Base-by-base conservation (phyloP, 768 basidiomycete species). In the Xerocomellus amylosporus region DNA sequence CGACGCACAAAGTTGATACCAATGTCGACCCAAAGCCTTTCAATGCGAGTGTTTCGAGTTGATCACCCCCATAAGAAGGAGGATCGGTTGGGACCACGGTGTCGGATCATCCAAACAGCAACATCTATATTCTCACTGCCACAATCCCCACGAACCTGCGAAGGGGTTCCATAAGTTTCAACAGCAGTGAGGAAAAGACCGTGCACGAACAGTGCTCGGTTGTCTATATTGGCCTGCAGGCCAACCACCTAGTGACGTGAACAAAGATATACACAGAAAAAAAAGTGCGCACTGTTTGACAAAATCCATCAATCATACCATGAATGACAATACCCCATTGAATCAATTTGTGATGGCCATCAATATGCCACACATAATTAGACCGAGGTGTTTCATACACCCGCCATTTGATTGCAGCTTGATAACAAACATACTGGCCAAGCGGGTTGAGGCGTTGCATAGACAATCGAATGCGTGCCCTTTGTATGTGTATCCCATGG, bases 21-120 rank as follows among this genome's bases (percentile, higher is more conserved):
- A 30, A 76, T 66, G 39, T 80, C 74, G 4, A 77, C 70, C 77
- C 78, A 79, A 0, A 80, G 60, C 0, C 67, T 37, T 55, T 82
- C 78, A 55, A 80, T 79, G 0, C 69, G 60, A 0, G 73, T 73
- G 51, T 81, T 82, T 7, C 61, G 56, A 0, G 75, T 75, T 0
- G 74, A 80, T 8, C 67, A 69, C 30, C 63, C 68, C 68, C 68
- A 73, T 7, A 74, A 44, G 40, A 70, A 73, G 0, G 63, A 68
- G 1, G 54, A 45, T 1, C 46, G 30, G 20, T 70, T 64, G 1
- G 59, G 45, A 2, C 73, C 71, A 39, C 40, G 46, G 9, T 54
- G 38, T 48, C 56, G 47, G 8, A 74, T 58, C 71, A 73, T 74
- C 46, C 57, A 66, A 0, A 49, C 37, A 0, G 67, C 60, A 30